Percentiles rank a stretch among this genome's conserved stretches.
Conservation (phyloP, 441 rosid species). For the Arabidopsis hybrid region DNA sequence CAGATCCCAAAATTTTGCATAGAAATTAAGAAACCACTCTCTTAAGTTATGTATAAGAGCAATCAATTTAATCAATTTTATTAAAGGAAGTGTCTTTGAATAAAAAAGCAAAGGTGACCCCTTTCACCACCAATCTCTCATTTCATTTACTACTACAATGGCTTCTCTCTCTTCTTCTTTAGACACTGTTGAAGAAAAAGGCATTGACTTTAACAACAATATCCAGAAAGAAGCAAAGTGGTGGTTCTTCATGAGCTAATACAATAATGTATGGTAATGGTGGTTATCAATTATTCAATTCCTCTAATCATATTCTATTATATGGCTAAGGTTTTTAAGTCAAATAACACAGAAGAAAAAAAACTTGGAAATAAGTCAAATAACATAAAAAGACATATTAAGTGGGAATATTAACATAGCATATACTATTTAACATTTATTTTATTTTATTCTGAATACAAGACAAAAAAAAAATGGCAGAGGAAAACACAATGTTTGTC, state of each 20-base stretch:
- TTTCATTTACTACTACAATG: slow-evolving; percentile 20
- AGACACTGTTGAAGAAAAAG: slow-evolving; percentile 54
- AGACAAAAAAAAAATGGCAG: slow-evolving; percentile 29
- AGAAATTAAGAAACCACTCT: slow-evolving; percentile 20
- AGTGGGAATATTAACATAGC: slow-evolving; percentile 41
- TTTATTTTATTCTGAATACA: slow-evolving; percentile 2
- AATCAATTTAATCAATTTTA: slow-evolving; percentile 12
- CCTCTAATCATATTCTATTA: slow-evolving; percentile 21
- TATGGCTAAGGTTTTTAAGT: slow-evolving; percentile 26
- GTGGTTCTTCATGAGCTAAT: slow-evolving; percentile 30
- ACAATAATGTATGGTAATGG: slow-evolving; percentile 14
- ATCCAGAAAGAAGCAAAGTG: slow-evolving; percentile 33
- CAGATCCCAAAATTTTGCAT: slow-evolving; percentile 72
- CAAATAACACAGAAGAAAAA: slow-evolving; percentile 15
- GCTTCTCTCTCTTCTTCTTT: too few relatives aligned
- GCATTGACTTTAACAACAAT: slow-evolving; percentile 70
- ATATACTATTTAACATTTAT: slow-evolving; percentile 37
- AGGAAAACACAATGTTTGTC: slow-evolving; percentile 36
- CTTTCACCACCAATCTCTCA: slow-evolving; percentile 46
- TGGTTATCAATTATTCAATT: slow-evolving; percentile 21
- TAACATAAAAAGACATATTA: slow-evolving; percentile 20
- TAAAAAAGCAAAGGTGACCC: slow-evolving; percentile 35
- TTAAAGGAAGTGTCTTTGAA: slow-evolving; percentile 30
- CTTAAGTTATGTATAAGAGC: slow-evolving; percentile 19
- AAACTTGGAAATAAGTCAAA: slow-evolving; percentile 28